Evolutionary conservation across 2,329 filamentous ascomycete species (phyloP).

Genomic region (Colletotrichum graminicola): DNA sequence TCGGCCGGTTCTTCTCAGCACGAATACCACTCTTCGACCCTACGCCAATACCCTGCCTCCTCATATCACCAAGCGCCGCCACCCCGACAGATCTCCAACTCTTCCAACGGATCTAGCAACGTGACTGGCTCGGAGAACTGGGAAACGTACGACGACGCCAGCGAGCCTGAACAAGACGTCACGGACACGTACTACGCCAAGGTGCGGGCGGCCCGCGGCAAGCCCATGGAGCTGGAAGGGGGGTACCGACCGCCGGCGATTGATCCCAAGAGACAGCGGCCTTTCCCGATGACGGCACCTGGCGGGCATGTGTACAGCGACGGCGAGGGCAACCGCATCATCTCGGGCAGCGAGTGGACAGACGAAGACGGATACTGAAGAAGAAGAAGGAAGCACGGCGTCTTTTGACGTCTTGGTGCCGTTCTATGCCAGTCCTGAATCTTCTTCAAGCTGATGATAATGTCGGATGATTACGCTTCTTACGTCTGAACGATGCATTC

Average conservation of each 20-base stretch:
- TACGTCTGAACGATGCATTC: conserved; percentile 29
- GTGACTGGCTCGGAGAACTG: conserved; percentile 93
- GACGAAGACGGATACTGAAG: conserved; percentile 70
- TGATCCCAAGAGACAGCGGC: conserved; percentile 66
- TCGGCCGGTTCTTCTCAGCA: conserved; percentile 48
- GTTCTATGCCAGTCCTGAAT: neutral
- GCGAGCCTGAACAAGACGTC: conserved; percentile 80
- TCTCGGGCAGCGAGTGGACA: conserved; percentile 76
- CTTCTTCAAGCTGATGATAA: conserved; percentile 29
- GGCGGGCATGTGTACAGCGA: conserved; percentile 64
- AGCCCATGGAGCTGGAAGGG: conserved; percentile 69
- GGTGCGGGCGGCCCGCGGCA: conserved; percentile 75
- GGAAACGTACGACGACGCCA: conserved; percentile 94
- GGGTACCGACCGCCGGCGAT: conserved; percentile 56
- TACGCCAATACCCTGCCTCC: conserved; percentile 54
- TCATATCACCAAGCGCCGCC: conserved; percentile 59
- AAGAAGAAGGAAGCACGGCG: conserved; percentile 38
- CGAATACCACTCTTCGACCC: conserved; percentile 56
- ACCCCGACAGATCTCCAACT: conserved; percentile 77
- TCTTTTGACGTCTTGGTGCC: neutral
- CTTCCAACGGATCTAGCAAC: conserved; percentile 80
- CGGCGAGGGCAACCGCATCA: conserved; percentile 70
- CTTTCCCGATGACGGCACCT: conserved; percentile 64
- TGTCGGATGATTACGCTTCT: conserved; percentile 41
- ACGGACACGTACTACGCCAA: conserved; percentile 86